Percentiles rank a stretch among this genome's conserved stretches.
These are phyloP conservation scores for Lichina pygmaea DNA, from an alignment of 495 filamentous ascomycete genomes.

Conservation along the genomic window DNA sequence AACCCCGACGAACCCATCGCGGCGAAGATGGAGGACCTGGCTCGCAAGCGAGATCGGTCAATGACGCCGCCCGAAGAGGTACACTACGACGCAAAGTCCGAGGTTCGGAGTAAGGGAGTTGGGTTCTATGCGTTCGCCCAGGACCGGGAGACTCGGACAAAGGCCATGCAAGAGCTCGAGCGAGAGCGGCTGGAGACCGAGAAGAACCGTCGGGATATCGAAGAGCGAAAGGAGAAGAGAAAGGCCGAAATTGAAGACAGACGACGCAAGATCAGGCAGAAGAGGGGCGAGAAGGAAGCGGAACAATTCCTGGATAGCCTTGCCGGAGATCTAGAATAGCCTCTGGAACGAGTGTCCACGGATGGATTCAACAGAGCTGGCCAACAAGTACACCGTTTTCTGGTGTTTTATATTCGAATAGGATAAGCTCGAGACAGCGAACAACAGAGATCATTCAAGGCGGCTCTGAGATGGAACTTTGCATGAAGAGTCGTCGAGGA, in stretches of 20 bases:
- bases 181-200: conserved; percentile 42
- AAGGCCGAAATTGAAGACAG: conserved; percentile 24
- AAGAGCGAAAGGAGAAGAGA: conserved; percentile 18
- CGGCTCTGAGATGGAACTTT: too few relatives aligned
- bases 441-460: too few relatives aligned
- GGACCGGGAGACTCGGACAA: conserved; percentile 32
- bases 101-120: conserved; percentile 66
- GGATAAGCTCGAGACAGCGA: too few relatives aligned
- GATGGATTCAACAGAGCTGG: too few relatives aligned
- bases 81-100: conserved; percentile 64
- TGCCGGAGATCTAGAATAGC: conserved; percentile 5
- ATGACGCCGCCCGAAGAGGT: conserved; percentile 46
- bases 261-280: conserved; percentile 28
- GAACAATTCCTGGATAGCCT: conserved; percentile 44
- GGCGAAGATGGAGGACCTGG: conserved; percentile 41
- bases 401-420: too few relatives aligned
- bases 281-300: conserved; percentile 29
- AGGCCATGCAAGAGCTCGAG: conserved; percentile 53
- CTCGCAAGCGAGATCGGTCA: conserved; percentile 42
- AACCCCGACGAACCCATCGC: conserved; percentile 31
- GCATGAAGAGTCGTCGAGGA: too few relatives aligned
- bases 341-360: background rate
- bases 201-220: conserved; percentile 24
- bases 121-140: conserved; percentile 71
- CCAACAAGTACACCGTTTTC: too few relatives aligned